A percentile compares a stretch with the other conserved stretches of the same genome.
phyloP scores from a whole-genome alignment of 1,284 basidiomycete species.

The Psilocybe mexicana region DNA sequence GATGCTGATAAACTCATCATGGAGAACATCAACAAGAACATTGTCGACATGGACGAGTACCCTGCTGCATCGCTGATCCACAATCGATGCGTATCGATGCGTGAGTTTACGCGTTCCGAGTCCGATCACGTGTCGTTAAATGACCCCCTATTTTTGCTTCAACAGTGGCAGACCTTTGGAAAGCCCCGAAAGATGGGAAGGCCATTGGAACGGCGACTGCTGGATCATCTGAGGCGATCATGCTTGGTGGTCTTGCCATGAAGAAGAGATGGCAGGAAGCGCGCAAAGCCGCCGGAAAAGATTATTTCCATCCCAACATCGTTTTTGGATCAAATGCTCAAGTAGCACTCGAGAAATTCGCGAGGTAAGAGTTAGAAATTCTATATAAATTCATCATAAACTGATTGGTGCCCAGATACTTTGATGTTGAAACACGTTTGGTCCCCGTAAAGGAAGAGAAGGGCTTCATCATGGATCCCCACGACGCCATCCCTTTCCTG shows the following conservation, averaged over 20 bases:
- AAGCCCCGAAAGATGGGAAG: slow-evolving; percentile 56
- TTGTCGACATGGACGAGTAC: slow-evolving; percentile 74
- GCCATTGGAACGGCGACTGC: slow-evolving; percentile 73
- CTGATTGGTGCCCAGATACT: slow-evolving; percentile 43
- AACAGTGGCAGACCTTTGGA: slow-evolving; percentile 69
- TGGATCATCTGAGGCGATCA: slow-evolving; percentile 74
- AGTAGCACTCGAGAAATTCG: slow-evolving; percentile 68
- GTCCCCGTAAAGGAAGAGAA: slow-evolving; percentile 53
- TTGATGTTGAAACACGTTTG: slow-evolving; percentile 63
- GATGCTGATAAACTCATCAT: slow-evolving; percentile 56
- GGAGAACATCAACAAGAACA: slow-evolving; percentile 69
- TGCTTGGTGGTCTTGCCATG: slow-evolving; percentile 73
- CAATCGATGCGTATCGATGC: slow-evolving; percentile 61
- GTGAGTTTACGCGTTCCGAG: slow-evolving; percentile 27
- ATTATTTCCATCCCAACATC: slow-evolving; percentile 58
- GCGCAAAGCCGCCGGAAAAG: slow-evolving; percentile 65
- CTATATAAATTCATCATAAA: not conserved
- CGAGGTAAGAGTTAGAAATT: slow-evolving; percentile 28
- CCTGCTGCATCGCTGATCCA: slow-evolving; percentile 60
- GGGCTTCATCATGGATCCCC: slow-evolving; percentile 64
- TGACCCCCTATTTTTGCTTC: not conserved
- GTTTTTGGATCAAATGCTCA: slow-evolving; percentile 70
- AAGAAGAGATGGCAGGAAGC: slow-evolving; percentile 76
- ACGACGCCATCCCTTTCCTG: slow-evolving; percentile 63
- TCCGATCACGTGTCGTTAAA: not conserved